These are phyloP conservation scores for Fraxinus paxiana DNA, from an alignment of 305 asterid genomes.

Conservation along the genomic window DNA sequence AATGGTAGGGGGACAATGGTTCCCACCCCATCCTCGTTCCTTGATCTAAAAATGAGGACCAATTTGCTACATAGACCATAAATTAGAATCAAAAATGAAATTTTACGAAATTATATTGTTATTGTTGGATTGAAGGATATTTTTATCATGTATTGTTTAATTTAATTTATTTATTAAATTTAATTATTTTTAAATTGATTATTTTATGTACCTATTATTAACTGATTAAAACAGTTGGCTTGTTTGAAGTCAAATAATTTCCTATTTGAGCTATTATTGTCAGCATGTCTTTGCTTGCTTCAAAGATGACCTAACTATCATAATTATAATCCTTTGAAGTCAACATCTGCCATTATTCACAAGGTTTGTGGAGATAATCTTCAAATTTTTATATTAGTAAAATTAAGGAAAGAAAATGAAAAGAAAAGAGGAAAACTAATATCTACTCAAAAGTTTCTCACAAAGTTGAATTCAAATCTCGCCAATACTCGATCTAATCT, in stretches of 20 bases:
- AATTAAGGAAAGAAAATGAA: neutral
- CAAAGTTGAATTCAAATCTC: neutral
- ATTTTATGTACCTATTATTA: neutral
- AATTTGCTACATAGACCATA: neutral
- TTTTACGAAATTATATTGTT: neutral
- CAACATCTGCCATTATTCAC: constrained; percentile 16
- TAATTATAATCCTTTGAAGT: neutral
- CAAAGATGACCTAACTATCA: neutral
- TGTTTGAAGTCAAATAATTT: constrained; percentile 29
- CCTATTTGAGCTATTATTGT: constrained; percentile 21
- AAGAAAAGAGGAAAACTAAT: neutral
- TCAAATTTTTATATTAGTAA: neutral
- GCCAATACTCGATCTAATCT: neutral
- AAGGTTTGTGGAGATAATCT: neutral
- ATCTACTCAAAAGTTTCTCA: neutral
- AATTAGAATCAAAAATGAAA: neutral
- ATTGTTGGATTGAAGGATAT: neutral
- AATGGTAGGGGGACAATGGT: neutral
- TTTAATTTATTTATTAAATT: neutral
- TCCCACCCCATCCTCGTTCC: neutral
- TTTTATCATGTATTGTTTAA: neutral
- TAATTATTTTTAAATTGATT: neutral
- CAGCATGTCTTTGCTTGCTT: constrained; percentile 23
- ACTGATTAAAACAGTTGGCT: neutral
- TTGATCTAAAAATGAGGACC: neutral